Percentiles rank a stretch among this genome's conserved stretches.
These are phyloP conservation scores for Chaetomium strumarium DNA, from an alignment of 2,329 filamentous ascomycete genomes.

Conservation along the genomic window DNA sequence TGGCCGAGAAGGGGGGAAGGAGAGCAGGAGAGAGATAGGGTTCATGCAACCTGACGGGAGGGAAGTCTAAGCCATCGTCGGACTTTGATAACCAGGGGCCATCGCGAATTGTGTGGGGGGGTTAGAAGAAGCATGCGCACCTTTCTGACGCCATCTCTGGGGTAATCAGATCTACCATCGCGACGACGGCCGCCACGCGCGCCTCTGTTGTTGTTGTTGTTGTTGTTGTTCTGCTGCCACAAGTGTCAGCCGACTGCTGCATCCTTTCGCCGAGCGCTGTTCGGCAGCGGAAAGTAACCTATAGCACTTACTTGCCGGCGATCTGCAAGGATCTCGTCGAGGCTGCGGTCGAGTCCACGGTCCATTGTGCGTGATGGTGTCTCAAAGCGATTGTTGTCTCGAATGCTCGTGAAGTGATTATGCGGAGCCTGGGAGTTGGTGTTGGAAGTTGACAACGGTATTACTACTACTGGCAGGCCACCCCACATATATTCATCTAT, in stretches of 20 bases:
- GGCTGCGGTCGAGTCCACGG: conserved; percentile 48
- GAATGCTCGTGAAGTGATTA: not conserved
- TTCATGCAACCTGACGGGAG: conserved; percentile 24
- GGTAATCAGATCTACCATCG: conserved; percentile 43
- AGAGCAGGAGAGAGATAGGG: conserved; percentile 28
- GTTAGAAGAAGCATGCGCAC: conserved; percentile 39
- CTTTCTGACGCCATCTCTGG: conserved; percentile 88
- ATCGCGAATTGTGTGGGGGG: not conserved
- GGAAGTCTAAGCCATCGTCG: conserved; percentile 21
- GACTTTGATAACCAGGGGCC: conserved; percentile 12
- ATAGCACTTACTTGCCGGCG: conserved; percentile 28
- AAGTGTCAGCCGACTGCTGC: conserved; percentile 8
- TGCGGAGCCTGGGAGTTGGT: not conserved
- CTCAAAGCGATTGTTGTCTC: not conserved
- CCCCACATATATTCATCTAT: conserved; percentile 2
- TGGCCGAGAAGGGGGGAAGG: conserved; percentile 21
- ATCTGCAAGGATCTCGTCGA: conserved; percentile 53
- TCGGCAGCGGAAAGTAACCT: not conserved
- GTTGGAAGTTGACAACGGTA: not conserved
- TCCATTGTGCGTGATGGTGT: conserved; percentile 36
- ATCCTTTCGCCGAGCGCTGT: not conserved
- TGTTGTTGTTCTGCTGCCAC: conserved; percentile 17
- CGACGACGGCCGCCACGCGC: conserved; percentile 27
- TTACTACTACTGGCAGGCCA: not conserved
- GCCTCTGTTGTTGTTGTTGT: conserved; percentile 13